phyloP scores from a whole-genome alignment of 208 protist genomes.

The Leishmania turanica region DNA sequence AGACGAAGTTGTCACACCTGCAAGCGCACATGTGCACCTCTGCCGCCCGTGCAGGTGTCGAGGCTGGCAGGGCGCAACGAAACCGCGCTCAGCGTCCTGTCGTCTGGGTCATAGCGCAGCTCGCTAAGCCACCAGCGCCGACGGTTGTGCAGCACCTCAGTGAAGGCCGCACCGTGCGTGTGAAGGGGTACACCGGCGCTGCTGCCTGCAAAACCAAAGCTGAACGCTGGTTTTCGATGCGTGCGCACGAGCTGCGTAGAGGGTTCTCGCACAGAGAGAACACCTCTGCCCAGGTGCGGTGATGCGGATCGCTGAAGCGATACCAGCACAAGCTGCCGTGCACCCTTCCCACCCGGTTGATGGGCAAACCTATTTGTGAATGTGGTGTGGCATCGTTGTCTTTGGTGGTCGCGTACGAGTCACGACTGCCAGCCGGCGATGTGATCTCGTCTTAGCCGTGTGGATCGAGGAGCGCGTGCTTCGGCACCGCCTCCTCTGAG shows the following conservation, averaged over 20 bases:
- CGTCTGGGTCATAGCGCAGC: constrained; percentile 36
- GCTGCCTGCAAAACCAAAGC: constrained; percentile 47
- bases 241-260: constrained; percentile 24
- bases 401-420: constrained; percentile 38
- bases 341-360: background rate
- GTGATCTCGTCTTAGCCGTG: constrained; percentile 39
- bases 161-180: constrained; percentile 52
- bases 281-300: constrained; percentile 30
- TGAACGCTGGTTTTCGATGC: constrained; percentile 27
- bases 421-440: constrained; percentile 41
- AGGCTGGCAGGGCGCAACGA: constrained; percentile 22
- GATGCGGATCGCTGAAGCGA: constrained; percentile 48
- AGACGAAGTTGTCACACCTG: constrained; percentile 40
- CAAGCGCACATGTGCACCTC: constrained; percentile 37
- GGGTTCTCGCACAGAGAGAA: constrained; percentile 21
- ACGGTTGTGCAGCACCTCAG: constrained; percentile 44
- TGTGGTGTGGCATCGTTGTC: constrained; percentile 24
- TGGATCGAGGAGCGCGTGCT: constrained; percentile 21
- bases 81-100: constrained; percentile 37
- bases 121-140: constrained; percentile 47
- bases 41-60: constrained; percentile 8
- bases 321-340: constrained; percentile 37
- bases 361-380: constrained; percentile 9
- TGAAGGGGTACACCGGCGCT: constrained; percentile 57
- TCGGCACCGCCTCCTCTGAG: constrained; percentile 15